Evolutionary conservation across 2,329 filamentous ascomycete species (phyloP).

Genomic region (Sordariomycetes sp.): DNA sequence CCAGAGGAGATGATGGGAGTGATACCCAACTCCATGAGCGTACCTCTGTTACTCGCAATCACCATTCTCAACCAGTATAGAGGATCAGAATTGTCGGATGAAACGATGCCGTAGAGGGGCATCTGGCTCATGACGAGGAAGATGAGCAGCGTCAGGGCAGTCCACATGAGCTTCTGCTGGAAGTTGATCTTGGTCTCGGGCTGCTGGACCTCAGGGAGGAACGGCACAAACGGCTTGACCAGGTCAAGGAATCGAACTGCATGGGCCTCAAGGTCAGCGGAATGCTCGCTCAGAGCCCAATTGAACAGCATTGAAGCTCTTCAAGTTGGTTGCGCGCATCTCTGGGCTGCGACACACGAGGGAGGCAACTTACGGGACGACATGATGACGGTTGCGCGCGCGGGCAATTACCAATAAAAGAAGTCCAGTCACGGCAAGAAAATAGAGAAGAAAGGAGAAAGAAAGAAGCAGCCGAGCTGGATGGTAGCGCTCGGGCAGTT

Average conservation of each 20-base stretch:
- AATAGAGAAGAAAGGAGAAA: conserved; percentile 21
- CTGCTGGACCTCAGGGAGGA: conserved; percentile 97
- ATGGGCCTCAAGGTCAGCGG: too few relatives aligned
- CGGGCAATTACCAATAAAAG: conserved; percentile 19
- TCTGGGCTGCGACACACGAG: conserved; percentile 6
- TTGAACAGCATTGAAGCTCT: conserved; percentile 10
- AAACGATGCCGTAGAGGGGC: conserved; percentile 98
- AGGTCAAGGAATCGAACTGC: conserved; percentile 98
- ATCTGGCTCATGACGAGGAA: conserved; percentile 99
- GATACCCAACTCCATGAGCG: conserved; percentile 92
- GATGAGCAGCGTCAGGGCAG: conserved; percentile 87
- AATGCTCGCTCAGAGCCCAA: conserved; percentile 15
- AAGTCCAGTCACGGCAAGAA: conserved; percentile 31
- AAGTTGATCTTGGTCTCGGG: conserved; percentile 98
- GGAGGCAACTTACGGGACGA: conserved; percentile 41
- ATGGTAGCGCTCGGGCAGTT: conserved; percentile 24
- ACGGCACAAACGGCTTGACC: conserved; percentile 98
- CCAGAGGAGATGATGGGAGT: conserved; percentile 98
- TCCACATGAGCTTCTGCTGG: conserved; percentile 98
- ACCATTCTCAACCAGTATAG: conserved; percentile 99
- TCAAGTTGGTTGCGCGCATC: conserved; percentile 6
- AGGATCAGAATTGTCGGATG: conserved; percentile 94
- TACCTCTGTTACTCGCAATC: conserved; percentile 97
- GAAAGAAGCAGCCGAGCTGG: conserved; percentile 21
- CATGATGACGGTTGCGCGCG: conserved; percentile 32